These are phyloP conservation scores for Asterophora lycoperdoides DNA, from an alignment of 768 basidiomycete species.

Conservation along the genomic window DNA sequence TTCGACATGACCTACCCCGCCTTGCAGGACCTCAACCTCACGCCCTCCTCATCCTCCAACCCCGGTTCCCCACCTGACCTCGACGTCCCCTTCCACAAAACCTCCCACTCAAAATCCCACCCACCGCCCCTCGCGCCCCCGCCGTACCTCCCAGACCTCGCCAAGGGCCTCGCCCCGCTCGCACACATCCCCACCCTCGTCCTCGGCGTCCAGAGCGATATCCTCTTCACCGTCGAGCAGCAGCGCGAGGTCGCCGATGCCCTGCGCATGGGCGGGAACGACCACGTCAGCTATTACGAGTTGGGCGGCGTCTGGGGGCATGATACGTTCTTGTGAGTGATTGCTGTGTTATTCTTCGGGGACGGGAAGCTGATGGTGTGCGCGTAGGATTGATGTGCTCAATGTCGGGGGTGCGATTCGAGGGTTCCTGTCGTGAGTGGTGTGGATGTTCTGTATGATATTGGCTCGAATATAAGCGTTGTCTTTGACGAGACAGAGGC, in stretches of 20 bases:
- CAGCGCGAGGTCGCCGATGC: conserved; percentile 94
- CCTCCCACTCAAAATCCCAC: conserved; percentile 63
- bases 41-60: conserved; percentile 23
- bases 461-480: too few species aligned
- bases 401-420: conserved; percentile 18
- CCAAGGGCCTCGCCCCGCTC: conserved; percentile 73
- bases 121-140: conserved; percentile 71
- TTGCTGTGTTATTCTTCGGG: too few species aligned
- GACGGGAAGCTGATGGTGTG: neutral
- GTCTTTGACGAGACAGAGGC: too few species aligned
- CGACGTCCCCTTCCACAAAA: conserved; percentile 27
- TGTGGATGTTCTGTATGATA: too few species aligned
- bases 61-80: conserved; percentile 21
- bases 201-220: conserved; percentile 94
- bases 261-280: conserved; percentile 84
- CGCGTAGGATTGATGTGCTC: conserved; percentile 13
- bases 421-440: conserved; percentile 15
- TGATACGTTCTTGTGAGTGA: conserved; percentile 87
- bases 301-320: conserved; percentile 99
- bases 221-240: conserved; percentile 95
- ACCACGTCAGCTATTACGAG: conserved; percentile 91
- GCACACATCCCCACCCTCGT: conserved; percentile 76
- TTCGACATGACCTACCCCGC: conserved; percentile 90
- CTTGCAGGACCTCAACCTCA: conserved; percentile 63
- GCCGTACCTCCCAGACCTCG: conserved; percentile 71